Evolutionary conservation across 257 asterid genomes (phyloP), one percentile per base, ranked within the genome.

Genomic region (Salvia rosmarinus): DNA sequence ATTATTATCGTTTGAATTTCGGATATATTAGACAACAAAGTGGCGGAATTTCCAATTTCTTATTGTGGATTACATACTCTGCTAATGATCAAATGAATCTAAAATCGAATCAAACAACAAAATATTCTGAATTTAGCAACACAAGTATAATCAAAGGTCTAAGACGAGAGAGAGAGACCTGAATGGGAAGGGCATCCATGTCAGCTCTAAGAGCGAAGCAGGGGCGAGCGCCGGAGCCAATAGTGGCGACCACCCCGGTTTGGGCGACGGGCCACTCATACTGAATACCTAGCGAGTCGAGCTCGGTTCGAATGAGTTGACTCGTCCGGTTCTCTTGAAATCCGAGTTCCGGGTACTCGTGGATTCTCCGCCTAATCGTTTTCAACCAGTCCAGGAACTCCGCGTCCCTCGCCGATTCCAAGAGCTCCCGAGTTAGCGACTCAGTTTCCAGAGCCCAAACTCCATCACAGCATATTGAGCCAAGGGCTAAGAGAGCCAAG

Each of bases 111-210:
- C 40, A 52, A 21, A n/a, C 9, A 71, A 32, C 21, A 43, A 13
- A 0, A n/a, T 54, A 28, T 7, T 37, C 7, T 13, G 1, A 10
- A 12, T 37, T 47, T 20, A 37, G 35, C 46, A 40, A 20, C 32
- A 30, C 16, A 10, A 46, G 44, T 5, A 9, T 6, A 10, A 47
- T 44, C 32, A 4, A 63, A 20, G 5, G 55, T 42, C 17, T 19
- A 10, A 34, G 55, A n/a, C n/a, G 35, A 35, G 16, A 25, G 12
- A 52, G 47, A 6, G 21, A 7, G 8, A 86, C 97, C 96, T 90
- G 96, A 71, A 90, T 81, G 40, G 98, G 97, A 3, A 93, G 91
- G 52, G 94, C 98, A 76, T 93, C 97, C 98, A 93, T 93, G 82
- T 93, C 97, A 2, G 98, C 98, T 83, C 97, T 77, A 25, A 93